Percentiles rank a stretch among this genome's conserved stretches.
Conservation (phyloP, 1,284 basidiomycete genomes). For the Chalciporus sp. region DNA sequence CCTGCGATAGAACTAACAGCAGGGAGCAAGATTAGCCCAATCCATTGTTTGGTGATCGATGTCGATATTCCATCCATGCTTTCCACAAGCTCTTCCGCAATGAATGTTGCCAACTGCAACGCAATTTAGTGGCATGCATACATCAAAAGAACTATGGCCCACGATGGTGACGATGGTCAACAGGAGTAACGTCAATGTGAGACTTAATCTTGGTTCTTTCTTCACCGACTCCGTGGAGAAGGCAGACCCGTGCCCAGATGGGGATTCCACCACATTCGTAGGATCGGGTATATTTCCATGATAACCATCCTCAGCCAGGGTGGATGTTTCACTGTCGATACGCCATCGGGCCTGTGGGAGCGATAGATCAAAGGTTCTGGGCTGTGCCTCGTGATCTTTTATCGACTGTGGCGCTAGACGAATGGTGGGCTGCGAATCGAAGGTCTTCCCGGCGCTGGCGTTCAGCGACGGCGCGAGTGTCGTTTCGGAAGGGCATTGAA, state of each 20-base stretch:
- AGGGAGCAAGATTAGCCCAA: constrained; percentile 86
- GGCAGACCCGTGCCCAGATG: constrained; percentile 18
- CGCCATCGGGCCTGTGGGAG: constrained; percentile 11
- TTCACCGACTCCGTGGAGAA: constrained; percentile 30
- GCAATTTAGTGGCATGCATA: constrained; percentile 6
- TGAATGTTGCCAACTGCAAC: constrained; percentile 68
- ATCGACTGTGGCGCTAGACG: constrained; percentile 25
- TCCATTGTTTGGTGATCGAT: constrained; percentile 73
- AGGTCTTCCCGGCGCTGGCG: constrained; percentile 10
- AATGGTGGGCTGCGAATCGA: constrained; percentile 19
- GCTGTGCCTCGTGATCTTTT: constrained; percentile 1
- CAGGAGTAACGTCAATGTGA: constrained; percentile 57
- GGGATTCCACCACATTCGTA: constrained; percentile 26
- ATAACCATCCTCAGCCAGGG: constrained; percentile 2
- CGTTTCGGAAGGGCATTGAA: constrained; percentile 30
- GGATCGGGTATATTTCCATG: constrained; percentile 14
- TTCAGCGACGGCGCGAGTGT: constrained; percentile 24
- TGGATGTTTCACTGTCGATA: constrained; percentile 20
- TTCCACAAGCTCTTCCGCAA: constrained; percentile 85
- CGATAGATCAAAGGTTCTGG: constrained; percentile 4
- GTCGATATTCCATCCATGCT: constrained; percentile 69
- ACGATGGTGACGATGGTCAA: constrained; percentile 68
- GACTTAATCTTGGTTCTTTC: constrained; percentile 60
- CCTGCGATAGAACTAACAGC: constrained; percentile 86
- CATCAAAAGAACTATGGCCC: constrained; percentile 28